phyloP scores from a whole-genome alignment of 257 asterid genomes.

The Forsythia viridissima region DNA sequence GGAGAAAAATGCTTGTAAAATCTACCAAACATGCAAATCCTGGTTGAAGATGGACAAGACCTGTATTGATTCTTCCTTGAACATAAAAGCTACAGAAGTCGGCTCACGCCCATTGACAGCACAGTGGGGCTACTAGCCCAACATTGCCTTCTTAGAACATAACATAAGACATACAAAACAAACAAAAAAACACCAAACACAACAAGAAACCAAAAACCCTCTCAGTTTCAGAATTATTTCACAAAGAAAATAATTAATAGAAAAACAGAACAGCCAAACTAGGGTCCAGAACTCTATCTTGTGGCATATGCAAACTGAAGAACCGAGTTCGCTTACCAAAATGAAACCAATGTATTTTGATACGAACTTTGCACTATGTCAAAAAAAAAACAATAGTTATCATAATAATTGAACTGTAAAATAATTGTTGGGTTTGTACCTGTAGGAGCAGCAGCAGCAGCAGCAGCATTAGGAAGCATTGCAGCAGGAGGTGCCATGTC shows the following conservation, averaged over 20 bases:
- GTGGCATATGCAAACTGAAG: conserved; percentile 43
- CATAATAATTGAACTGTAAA: conserved; percentile 15
- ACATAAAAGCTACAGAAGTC: conserved; percentile 99
- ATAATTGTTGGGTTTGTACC: conserved; percentile 50
- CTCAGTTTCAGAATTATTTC: conserved; percentile 73
- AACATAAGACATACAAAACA: conserved; percentile 97
- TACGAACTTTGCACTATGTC: conserved; percentile 79
- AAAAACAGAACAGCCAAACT: conserved; percentile 45
- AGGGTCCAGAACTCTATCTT: conserved; percentile 48
- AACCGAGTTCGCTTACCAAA: conserved; percentile 83
- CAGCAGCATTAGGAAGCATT: conserved; percentile 57
- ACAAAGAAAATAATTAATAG: conserved; percentile 60
- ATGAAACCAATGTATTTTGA: conserved; percentile 68
- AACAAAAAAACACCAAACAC: conserved; percentile 98
- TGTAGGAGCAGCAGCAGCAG: conserved; percentile 39
- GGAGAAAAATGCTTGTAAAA: conserved; percentile 41
- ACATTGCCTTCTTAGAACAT: conserved; percentile 96
- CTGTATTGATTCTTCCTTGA: conserved; percentile 90
- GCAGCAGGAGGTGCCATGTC: conserved; percentile 96
- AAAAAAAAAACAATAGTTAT: conserved; percentile 47
- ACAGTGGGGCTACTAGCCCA: conserved; percentile 99
- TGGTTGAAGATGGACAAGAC: conserved; percentile 96
- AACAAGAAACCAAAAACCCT: conserved; percentile 89
- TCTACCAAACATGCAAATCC: conserved; percentile 81
- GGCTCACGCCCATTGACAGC: conserved; percentile 99